Evolutionary conservation across 2,329 filamentous ascomycete species (phyloP).

Genomic region (Pyricularia sp.): DNA sequence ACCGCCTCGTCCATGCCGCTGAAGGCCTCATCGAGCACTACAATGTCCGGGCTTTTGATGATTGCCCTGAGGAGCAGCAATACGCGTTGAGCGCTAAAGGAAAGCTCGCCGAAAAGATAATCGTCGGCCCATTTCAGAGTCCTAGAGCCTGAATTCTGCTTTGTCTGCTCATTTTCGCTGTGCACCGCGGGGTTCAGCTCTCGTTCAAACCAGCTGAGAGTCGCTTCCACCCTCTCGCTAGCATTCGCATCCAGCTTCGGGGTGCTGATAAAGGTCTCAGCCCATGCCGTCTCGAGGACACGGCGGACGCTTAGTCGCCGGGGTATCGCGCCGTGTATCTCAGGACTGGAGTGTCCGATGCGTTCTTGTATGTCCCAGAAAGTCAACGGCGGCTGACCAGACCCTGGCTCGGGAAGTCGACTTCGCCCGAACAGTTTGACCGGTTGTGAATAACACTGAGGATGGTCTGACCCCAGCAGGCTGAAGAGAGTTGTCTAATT

Average conservation of each 20-base stretch:
- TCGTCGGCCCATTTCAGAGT: slow-evolving; percentile 51
- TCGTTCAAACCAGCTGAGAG: slow-evolving; percentile 61
- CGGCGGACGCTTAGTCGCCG: slow-evolving; percentile 58
- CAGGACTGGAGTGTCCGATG: slow-evolving; percentile 86
- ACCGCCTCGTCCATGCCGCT: slow-evolving; percentile 72
- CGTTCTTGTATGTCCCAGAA: slow-evolving; percentile 86
- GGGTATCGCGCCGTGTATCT: slow-evolving; percentile 89
- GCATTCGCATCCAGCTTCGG: slow-evolving; percentile 50
- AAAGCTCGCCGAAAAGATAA: slow-evolving; percentile 57
- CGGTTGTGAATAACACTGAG: slow-evolving; percentile 81
- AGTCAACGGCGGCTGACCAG: slow-evolving; percentile 56
- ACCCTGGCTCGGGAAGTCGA: slow-evolving; percentile 61
- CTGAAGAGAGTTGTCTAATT: slow-evolving; percentile 69
- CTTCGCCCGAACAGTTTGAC: slow-evolving; percentile 75
- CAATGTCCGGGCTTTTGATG: slow-evolving; percentile 66
- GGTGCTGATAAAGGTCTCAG: slow-evolving; percentile 67
- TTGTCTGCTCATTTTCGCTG: not conserved
- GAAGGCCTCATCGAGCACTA: slow-evolving; percentile 80
- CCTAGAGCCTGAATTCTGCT: not conserved
- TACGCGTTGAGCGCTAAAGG: slow-evolving; percentile 73
- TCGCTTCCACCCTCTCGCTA: slow-evolving; percentile 49
- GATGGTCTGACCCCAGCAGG: slow-evolving; percentile 88
- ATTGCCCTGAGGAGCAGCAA: slow-evolving; percentile 72
- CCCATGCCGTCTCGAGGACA: slow-evolving; percentile 76
- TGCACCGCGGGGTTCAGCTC: slow-evolving; percentile 51